These are phyloP conservation scores for Triticum turgidum DNA, from an alignment of 176 grass and related monocot genomes.

Conservation along the genomic window DNA sequence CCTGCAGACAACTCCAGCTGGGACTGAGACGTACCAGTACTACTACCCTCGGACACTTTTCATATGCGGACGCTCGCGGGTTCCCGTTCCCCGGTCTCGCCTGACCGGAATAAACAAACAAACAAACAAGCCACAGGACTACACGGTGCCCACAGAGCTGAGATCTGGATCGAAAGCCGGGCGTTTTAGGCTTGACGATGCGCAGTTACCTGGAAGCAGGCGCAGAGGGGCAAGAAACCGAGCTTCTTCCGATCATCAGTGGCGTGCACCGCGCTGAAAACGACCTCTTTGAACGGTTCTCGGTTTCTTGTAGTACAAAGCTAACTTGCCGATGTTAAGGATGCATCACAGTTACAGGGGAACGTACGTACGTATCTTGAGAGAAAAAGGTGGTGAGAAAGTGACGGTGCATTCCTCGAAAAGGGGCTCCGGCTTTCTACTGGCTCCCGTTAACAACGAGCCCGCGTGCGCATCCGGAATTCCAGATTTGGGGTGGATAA, in stretches of 20 bases:
- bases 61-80: too few relatives aligned
- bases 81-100: too few relatives aligned
- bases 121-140: not conserved
- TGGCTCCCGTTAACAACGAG: not conserved
- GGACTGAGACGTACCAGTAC: not conserved
- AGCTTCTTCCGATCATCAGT: too few relatives aligned
- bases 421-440: conserved; percentile 10
- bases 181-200: too few relatives aligned
- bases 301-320: not conserved
- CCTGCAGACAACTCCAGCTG: not conserved
- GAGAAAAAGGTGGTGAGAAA: not conserved
- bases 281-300: not conserved
- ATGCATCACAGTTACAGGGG: not conserved
- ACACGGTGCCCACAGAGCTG: not conserved
- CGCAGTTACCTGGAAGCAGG: too few relatives aligned
- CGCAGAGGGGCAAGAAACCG: too few relatives aligned
- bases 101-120: too few relatives aligned
- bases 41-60: too few relatives aligned
- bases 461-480: not conserved
- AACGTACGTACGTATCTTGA: not conserved
- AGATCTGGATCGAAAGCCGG: not conserved
- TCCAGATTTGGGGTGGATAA: not conserved
- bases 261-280: not conserved
- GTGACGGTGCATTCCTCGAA: conserved; percentile 23
- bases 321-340: not conserved